phyloP scores from a whole-genome alignment of 75 land plant species.

The Cryptomeria japonica region DNA sequence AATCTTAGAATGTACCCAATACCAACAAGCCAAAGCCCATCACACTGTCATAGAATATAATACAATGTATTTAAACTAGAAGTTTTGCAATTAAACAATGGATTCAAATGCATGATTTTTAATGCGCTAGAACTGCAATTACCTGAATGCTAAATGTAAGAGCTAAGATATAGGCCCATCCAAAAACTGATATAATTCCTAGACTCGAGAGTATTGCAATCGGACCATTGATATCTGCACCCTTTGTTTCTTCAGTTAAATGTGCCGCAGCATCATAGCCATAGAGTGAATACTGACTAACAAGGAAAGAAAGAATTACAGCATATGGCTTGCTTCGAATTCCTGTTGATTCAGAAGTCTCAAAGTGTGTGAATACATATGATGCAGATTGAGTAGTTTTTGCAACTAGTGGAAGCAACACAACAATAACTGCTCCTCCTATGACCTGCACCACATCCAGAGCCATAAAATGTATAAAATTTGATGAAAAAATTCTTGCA shows the following conservation, averaged over 20 bases:
- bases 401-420: conserved; percentile 83
- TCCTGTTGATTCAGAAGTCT: conserved; percentile 53
- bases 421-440: conserved; percentile 80
- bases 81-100: background rate
- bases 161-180: conserved; percentile 88
- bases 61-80: background rate
- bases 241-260: conserved; percentile 92
- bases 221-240: conserved; percentile 89
- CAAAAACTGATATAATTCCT: conserved; percentile 78
- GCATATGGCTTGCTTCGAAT: conserved; percentile 63
- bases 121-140: conserved; percentile 4
- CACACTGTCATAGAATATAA: background rate
- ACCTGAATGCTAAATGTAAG: conserved; percentile 94
- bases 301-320: conserved; percentile 66
- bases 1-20: conserved; percentile 4
- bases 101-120: background rate
- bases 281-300: conserved; percentile 89
- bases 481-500: background rate
- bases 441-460: conserved; percentile 49
- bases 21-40: background rate
- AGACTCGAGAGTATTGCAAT: conserved; percentile 91
- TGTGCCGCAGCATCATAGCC: conserved; percentile 96
- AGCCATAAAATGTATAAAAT: background rate
- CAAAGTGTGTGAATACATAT: conserved; percentile 75
- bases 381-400: conserved; percentile 71